These are phyloP conservation scores for Fusarium xylarioides DNA, from an alignment of 2,329 filamentous ascomycete genomes.

Conservation along the genomic window DNA sequence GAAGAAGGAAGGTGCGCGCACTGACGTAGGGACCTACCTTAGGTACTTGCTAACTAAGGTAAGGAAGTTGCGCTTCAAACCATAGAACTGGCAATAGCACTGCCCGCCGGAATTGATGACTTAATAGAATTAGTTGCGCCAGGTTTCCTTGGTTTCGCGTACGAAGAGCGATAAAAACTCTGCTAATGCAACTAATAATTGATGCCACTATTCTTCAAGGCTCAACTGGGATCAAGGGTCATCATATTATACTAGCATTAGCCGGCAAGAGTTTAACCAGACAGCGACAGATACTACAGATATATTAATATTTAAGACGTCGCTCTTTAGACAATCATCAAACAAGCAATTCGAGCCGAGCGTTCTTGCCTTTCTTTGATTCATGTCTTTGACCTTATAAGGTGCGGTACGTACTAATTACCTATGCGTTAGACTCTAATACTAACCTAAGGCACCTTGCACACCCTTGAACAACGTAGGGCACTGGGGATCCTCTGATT, in stretches of 20 bases:
- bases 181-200: slow-evolving; percentile 1
- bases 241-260: neutral
- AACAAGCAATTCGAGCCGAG: neutral
- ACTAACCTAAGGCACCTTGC: neutral
- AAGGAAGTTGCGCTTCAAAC: slow-evolving; percentile 12
- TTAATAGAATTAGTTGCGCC: slow-evolving; percentile 17
- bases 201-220: slow-evolving; percentile 4
- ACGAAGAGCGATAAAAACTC: slow-evolving; percentile 19
- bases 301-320: neutral
- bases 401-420: neutral
- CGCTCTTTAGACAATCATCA: neutral
- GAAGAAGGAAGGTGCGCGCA: slow-evolving; percentile 2
- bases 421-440: neutral
- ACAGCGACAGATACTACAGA: neutral
- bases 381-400: neutral
- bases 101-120: slow-evolving; percentile 13
- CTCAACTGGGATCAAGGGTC: slow-evolving; percentile 3
- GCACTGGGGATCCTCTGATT: neutral
- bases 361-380: neutral
- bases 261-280: neutral
- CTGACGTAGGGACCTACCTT: slow-evolving; percentile 11
- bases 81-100: neutral
- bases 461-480: neutral
- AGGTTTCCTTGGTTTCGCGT: slow-evolving; percentile 9
- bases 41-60: neutral